Base-by-base conservation (phyloP, 148 eudicot species). In the Pouteria glomerata region DNA sequence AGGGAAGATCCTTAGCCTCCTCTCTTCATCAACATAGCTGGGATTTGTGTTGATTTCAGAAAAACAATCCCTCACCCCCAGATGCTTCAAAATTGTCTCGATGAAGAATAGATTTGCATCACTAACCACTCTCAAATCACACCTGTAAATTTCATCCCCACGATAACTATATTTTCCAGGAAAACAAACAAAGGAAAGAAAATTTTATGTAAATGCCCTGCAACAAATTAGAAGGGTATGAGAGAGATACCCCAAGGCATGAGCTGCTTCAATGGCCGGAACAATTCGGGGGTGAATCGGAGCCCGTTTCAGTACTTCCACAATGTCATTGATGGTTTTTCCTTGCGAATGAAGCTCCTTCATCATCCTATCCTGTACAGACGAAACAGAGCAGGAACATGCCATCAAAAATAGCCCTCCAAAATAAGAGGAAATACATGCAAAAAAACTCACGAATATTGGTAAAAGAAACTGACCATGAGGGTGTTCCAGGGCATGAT, bases 211-310 rank as follows among this genome's bases (percentile, higher is more conserved):
- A n/a, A n/a, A n/a, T n/a, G n/a, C n/a, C n/a, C n/a, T n/a, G n/a
- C n/a, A n/a, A n/a, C n/a, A n/a, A 39, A 39, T 24, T 0, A 13
- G 29, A 56, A 44, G 31, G 26, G 39, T 4, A 39, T 6, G n/a
- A n/a, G n/a, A n/a, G n/a, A n/a, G n/a, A 48, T 94, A 91, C 98
- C 98, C 97, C 31, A 88, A 72, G 74, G 91, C 84, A 83, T 87
- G 85, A 29, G 97, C 96, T 14, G 87, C 79, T 78, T 82, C 81
- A 44, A 93, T 90, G 34, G 98, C 87, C 0, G 89, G 76, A 24
- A 87, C 78, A 1, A 93, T 65, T 0, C 90, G 87, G 23, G 92
- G 92, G 80, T 89, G 92, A 34, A 88, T 85, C 0, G 95, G 92
- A 72, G 48, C 78, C 72, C 78, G 80, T 37, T 79, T 83, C 7